Conservation (phyloP, 306 rosid species). For the Ziziphus jujuba region DNA sequence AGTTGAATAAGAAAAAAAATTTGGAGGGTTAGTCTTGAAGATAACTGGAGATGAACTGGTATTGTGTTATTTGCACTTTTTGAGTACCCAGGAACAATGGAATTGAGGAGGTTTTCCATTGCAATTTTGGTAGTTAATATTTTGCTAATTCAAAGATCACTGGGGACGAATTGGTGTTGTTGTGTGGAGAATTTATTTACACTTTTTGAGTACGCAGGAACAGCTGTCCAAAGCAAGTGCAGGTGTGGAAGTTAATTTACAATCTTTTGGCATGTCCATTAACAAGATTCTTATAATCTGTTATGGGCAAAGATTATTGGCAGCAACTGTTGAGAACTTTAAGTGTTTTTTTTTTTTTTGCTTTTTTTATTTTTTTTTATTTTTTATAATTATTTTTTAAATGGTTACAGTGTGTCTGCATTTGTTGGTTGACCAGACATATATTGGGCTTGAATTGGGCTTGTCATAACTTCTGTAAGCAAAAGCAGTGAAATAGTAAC, state of each 20-base stretch:
- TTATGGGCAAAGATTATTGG: neutral
- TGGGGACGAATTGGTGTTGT: neutral
- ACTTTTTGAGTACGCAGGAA: neutral
- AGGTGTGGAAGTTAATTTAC: too few relatives aligned
- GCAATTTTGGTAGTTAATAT: neutral
- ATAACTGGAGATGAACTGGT: neutral
- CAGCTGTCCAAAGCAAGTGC: neutral
- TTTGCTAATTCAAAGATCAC: neutral
- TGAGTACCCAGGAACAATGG: neutral
- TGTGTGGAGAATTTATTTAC: neutral
- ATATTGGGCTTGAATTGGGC: neutral
- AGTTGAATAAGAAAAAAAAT: neutral
- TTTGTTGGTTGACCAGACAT: neutral
- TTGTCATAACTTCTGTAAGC: neutral
- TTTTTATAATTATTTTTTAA: too few relatives aligned
- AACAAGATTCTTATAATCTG: neutral
- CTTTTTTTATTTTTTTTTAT: too few relatives aligned
- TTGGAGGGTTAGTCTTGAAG: neutral
- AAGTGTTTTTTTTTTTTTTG: too few relatives aligned
- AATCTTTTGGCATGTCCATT: too few relatives aligned
- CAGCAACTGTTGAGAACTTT: neutral
- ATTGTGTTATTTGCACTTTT: neutral
- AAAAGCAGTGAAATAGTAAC: neutral
- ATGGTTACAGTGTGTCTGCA: neutral
- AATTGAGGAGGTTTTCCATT: neutral